Evolutionary conservation across 2,329 filamentous ascomycete genomes (phyloP).

Genomic region (Laburnicola sp.): DNA sequence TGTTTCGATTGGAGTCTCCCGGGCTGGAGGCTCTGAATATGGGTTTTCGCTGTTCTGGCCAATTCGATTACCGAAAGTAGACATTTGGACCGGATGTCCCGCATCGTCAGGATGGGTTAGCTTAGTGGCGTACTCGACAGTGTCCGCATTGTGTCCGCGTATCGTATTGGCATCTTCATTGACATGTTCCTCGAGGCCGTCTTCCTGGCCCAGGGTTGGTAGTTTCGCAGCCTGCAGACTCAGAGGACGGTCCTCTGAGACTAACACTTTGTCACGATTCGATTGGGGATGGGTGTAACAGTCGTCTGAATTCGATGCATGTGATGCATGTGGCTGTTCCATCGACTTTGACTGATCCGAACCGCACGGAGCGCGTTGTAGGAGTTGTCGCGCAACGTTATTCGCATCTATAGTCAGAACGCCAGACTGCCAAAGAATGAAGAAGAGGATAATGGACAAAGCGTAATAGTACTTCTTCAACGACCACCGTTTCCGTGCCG

Average conservation of each 20-base stretch:
- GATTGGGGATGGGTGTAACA: slow-evolving; percentile 8
- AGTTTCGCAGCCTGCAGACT: not conserved
- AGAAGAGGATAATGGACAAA: slow-evolving; percentile 8
- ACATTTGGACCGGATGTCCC: slow-evolving; percentile 1
- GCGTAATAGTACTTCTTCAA: slow-evolving; percentile 12
- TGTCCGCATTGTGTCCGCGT: slow-evolving; percentile 9
- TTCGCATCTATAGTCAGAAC: slow-evolving; percentile 4
- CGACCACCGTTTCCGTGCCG: slow-evolving; percentile 15
- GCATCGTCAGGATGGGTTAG: slow-evolving; percentile 17
- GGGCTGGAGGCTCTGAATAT: slow-evolving; percentile 6
- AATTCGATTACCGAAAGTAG: too few relatives aligned
- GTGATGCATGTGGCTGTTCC: not conserved
- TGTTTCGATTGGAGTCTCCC: not conserved
- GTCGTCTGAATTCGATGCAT: not conserved
- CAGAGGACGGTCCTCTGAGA: too few relatives aligned
- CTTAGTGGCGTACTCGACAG: slow-evolving; percentile 15
- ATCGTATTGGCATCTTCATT: slow-evolving; percentile 8
- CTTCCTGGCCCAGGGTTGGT: not conserved
- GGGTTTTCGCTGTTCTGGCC: not conserved
- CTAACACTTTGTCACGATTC: not conserved
- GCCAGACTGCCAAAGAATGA: slow-evolving; percentile 12
- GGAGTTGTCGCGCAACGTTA: slow-evolving; percentile 1
- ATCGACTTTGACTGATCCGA: not conserved
- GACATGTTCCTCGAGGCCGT: slow-evolving; percentile 12
- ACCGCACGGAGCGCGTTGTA: not conserved